Evolutionary conservation across 305 asterid species (phyloP).

Genomic region (Ajuga reptans): DNA sequence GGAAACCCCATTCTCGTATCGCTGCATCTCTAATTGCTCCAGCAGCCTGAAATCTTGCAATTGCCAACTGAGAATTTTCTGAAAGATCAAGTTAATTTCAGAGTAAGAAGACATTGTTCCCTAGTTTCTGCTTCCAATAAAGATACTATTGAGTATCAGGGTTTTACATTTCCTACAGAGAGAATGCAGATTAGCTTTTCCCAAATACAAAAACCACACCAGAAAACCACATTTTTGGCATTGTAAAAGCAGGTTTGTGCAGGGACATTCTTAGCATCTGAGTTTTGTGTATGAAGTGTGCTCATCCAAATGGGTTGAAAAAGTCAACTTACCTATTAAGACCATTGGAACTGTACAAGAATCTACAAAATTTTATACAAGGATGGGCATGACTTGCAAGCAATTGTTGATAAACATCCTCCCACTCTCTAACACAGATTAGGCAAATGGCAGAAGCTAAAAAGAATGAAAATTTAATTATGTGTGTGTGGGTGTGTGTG

Average conservation of each 20-base stretch:
- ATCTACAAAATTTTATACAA: constrained; percentile 5
- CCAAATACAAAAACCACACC: neutral
- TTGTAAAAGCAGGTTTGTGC: constrained; percentile 1
- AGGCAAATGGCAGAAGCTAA: neutral
- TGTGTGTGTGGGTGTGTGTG: neutral
- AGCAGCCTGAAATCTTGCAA: constrained; percentile 95
- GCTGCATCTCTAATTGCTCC: constrained; percentile 90
- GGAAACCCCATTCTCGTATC: constrained; percentile 77
- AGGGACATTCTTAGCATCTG: constrained; percentile 11
- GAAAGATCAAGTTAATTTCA: constrained; percentile 28
- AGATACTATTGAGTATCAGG: constrained; percentile 6
- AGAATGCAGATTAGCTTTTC: constrained; percentile 4
- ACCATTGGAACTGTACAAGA: neutral
- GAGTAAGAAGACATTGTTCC: constrained; percentile 20
- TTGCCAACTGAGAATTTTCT: constrained; percentile 79
- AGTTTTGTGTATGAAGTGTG: neutral
- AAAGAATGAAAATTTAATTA: neutral
- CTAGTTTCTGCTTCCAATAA: neutral
- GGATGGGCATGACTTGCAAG: neutral
- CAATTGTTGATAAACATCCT: neutral
- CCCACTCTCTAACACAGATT: neutral
- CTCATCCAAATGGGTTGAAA: constrained; percentile 1
- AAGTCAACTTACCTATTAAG: neutral
- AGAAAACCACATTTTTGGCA: constrained; percentile 8
- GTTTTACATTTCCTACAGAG: neutral